Base-by-base conservation (phyloP, 805 yeast genomes). In the Metschnikowia anglica region DNA sequence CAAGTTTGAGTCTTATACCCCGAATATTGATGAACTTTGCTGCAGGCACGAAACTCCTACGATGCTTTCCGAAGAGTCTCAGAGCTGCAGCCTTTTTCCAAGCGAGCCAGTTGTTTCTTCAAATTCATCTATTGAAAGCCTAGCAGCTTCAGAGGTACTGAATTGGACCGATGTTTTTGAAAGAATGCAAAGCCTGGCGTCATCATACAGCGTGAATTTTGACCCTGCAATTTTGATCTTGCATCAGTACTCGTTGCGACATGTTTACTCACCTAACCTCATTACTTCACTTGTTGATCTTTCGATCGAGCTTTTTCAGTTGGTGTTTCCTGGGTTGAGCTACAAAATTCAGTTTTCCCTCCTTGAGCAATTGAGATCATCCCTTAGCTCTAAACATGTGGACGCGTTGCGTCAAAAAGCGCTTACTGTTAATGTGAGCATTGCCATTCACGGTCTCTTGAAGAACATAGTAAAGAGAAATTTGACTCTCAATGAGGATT, bases 301-400 rank as follows among this genome's bases (percentile, higher is more conserved):
- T 2, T 83, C 97, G 0, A 80, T 91, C 55, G 88, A 84, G 46
- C 70, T 90, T 1, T 87, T 89, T 57, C 79, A 86, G 4, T 57
- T 75, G 7, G 72, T 85, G 1, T 84, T 91, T 50, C 87, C 95
- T 0, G 69, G 73, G 44, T 74, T 91, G 51, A 79, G 90, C 6
- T 64, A 79, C 4, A 86, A 88, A 48, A 85, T 93, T 40, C 97
- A 91, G 56, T 82, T 84, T 44, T 88, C 97, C 1, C 72, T 93
- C n/a, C 62, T 93, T 16, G 97, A 91, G 55, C 86, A 82, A 41
- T 63, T 93, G 48, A 75, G 89, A 50, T 69, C 83, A 3, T 61
- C 72, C 1, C 44, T 76, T 36, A 69, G 78, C 21, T 63, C 72
- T 23, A 54, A 65, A 50, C 39, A 56, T 0, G 42, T 56, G 11